These are phyloP conservation scores for Candida anutae DNA, from an alignment of 1,139 yeast species.

Conservation along the genomic window DNA sequence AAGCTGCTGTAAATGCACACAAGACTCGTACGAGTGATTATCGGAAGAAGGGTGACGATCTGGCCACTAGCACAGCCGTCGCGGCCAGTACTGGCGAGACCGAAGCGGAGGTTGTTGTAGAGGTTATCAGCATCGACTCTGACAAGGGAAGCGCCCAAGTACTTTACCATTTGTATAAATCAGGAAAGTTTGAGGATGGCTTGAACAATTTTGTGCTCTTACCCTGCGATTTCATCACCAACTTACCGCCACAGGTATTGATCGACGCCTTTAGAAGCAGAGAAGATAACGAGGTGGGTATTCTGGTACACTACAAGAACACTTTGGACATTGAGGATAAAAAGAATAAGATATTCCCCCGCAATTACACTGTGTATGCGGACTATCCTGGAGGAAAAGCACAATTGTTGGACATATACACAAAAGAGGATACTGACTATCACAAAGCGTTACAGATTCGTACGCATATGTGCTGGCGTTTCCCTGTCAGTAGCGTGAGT, in stretches of 20 bases:
- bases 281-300: conserved; percentile 56
- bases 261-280: conserved; percentile 77
- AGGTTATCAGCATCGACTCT: conserved; percentile 38
- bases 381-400: conserved; percentile 45
- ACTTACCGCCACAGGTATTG: conserved; percentile 82
- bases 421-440: conserved; percentile 55
- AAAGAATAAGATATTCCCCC: conserved; percentile 48
- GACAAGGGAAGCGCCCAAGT: conserved; percentile 55
- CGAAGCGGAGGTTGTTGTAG: conserved; percentile 17
- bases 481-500: conserved; percentile 70
- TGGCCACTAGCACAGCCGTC: conserved; percentile 1
- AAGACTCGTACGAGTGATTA: conserved; percentile 20
- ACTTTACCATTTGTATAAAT: conserved; percentile 41
- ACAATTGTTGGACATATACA: conserved; percentile 62
- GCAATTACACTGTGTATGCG: conserved; percentile 43
- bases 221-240: conserved; percentile 92
- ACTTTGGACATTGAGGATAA: conserved; percentile 70
- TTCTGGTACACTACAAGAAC: conserved; percentile 67
- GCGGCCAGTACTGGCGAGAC: conserved; percentile 1
- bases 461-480: conserved; percentile 85
- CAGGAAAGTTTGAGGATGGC: conserved; percentile 27
- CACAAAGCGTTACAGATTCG: conserved; percentile 69
- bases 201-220: conserved; percentile 55
- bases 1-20: conserved; percentile 42
- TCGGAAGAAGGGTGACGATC: conserved; percentile 4